Evolutionary conservation across 2,329 filamentous ascomycete species (phyloP).

Genomic region (Aulographum hederae): DNA sequence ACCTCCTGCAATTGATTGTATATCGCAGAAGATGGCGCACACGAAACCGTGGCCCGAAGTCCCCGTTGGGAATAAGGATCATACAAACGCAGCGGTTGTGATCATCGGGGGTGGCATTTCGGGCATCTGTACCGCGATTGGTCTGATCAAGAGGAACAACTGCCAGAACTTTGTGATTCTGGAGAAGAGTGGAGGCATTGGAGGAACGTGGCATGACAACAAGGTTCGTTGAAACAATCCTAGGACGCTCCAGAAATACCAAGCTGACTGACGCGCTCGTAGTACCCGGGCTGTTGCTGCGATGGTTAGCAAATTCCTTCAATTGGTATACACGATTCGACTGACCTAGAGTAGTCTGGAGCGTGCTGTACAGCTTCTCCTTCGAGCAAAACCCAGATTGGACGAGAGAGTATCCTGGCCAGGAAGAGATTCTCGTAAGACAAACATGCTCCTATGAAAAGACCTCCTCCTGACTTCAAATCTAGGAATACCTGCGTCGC

Average conservation of each 20-base stretch:
- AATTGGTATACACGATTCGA: not conserved
- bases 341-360: conserved; percentile 21
- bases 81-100: conserved; percentile 33
- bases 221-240: too few relatives aligned
- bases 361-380: conserved; percentile 38
- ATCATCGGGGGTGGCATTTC: conserved; percentile 39
- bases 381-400: conserved; percentile 42
- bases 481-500: conserved; percentile 23
- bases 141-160: conserved; percentile 32
- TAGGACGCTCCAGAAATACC: conserved; percentile 24
- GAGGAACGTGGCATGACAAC: conserved; percentile 28
- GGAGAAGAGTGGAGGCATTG: conserved; percentile 34
- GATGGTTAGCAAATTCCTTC: conserved; percentile 18
- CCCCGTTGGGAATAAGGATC: conserved; percentile 29
- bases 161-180: conserved; percentile 37
- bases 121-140: conserved; percentile 38
- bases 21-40: not conserved
- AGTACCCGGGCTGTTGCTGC: conserved; percentile 37
- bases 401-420: conserved; percentile 38
- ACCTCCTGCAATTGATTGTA: not conserved
- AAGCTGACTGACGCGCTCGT: too few relatives aligned
- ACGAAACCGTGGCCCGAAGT: conserved; percentile 26
- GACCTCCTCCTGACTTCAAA: not conserved
- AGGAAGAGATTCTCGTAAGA: conserved; percentile 39
- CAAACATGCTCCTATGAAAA: conserved; percentile 2